phyloP scores from a whole-genome alignment of 305 asterid species.

The Fraxinus platypoda region DNA sequence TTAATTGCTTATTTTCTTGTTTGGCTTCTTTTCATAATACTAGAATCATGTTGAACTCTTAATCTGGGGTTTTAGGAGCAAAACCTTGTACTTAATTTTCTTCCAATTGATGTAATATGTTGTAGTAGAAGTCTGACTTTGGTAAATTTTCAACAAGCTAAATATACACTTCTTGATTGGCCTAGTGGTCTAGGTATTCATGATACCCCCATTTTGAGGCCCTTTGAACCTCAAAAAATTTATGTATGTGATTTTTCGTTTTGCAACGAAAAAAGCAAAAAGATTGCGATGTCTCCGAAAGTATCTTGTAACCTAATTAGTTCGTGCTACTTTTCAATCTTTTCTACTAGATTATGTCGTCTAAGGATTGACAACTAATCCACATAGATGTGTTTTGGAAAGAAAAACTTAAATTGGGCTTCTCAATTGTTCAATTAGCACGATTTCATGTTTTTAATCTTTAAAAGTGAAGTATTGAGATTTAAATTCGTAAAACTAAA shows the following conservation, averaged over 20 bases:
- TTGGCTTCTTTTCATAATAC: background rate
- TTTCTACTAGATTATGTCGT: background rate
- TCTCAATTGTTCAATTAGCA: background rate
- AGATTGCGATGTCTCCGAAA: background rate
- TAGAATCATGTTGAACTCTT: background rate
- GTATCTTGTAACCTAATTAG: background rate
- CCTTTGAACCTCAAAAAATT: background rate
- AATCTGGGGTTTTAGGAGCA: background rate
- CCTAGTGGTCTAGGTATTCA: background rate
- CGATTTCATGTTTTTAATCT: background rate
- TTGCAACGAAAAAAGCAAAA: background rate
- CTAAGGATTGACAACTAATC: background rate
- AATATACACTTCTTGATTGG: background rate
- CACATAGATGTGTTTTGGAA: no score
- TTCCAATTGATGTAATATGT: background rate
- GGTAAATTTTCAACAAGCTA: background rate
- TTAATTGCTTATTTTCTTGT: background rate
- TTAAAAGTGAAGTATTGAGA: background rate
- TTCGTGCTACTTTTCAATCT: background rate
- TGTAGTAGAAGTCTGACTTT: background rate
- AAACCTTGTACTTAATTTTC: background rate
- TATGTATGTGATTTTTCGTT: background rate
- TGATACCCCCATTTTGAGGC: no score
- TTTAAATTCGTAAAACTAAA: no score
- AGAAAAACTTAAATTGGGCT: no score